phyloP scores from a whole-genome alignment of 208 protist genomes.

The Histomonas meleagridis region DNA sequence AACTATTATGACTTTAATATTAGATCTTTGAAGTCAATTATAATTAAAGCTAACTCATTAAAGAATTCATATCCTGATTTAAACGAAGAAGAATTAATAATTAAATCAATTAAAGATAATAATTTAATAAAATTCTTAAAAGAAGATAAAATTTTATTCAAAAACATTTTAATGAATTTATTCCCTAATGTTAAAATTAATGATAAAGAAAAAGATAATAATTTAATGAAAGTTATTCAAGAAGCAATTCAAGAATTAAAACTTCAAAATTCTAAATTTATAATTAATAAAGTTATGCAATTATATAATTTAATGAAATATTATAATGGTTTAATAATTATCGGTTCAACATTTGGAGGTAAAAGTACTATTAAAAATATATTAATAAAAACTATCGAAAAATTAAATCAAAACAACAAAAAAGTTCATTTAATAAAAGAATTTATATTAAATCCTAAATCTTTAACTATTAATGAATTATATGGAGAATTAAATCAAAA shows the following conservation, averaged over 20 bases:
- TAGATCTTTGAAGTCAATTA: conserved; percentile 89
- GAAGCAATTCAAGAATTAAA: conserved; percentile 59
- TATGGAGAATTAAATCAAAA: conserved; percentile 72
- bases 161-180: conserved; percentile 87
- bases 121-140: conserved; percentile 96
- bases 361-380: conserved; percentile 55
- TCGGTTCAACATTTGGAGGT: conserved; percentile 79
- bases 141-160: conserved; percentile 88
- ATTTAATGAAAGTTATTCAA: conserved; percentile 69
- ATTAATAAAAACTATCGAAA: conserved; percentile 34
- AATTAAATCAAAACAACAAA: neutral
- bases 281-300: conserved; percentile 40
- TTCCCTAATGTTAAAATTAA: conserved; percentile 86
- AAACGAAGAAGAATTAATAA: conserved; percentile 81
- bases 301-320: conserved; percentile 38
- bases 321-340: conserved; percentile 69
- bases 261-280: conserved; percentile 46
- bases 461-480: conserved; percentile 80
- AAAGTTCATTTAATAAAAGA: conserved; percentile 45
- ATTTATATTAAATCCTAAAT: conserved; percentile 89
- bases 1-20: conserved; percentile 83
- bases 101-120: conserved; percentile 37
- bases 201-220: conserved; percentile 69
- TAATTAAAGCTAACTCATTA: conserved; percentile 87
- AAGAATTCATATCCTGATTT: conserved; percentile 83